Base-by-base conservation (phyloP, 129 eudicot species). In the carrot (Daucus carota) region DNA sequence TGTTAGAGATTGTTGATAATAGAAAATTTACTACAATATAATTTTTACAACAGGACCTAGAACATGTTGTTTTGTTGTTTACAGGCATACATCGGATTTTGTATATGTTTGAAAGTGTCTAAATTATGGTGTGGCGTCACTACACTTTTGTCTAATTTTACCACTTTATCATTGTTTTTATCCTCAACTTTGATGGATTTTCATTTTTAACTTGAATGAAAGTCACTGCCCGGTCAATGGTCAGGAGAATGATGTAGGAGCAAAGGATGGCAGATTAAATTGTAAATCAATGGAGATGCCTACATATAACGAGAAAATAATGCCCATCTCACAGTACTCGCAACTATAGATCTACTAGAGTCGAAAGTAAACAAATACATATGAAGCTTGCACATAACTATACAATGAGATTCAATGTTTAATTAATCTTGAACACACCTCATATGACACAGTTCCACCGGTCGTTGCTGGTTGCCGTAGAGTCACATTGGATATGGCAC, bases 381-480 rank as follows among this genome's bases (percentile, higher is more conserved):
- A 29, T 33, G n/a, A 66, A 66, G 38, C 16, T 36, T 36, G 18
- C 14, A 18, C 32, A 22, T 22, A 40, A 40, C n/a, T 38, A 12
- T 20, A 3, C 1, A 9, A 9, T 8, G 31, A 40, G 5, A 70
- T 40, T 38, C 32, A 36, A 36, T 38, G 6, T 20, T 34, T 31
- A 13, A 69, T 29, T 47, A 50, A 59, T 70, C 63, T 43, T 20
- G 41, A 47, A 73, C 83, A 79, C 26, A 94, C 98, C 98, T 94
- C 98, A 74, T 89, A 94, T 16, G 90, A 84, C 72, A 94, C 97
- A 74, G 86, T 81, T 83, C 97, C 93, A 13, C 90, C 90, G 28
- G 90, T 77, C 80, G 83, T 91, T 57, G 97, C 92, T 63, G 96
- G 92, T 67, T 94, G 98, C 70, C 93, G 93, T 78, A 94, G 98